A percentile compares a stretch with the other conserved stretches of the same genome.
phyloP scores from a whole-genome alignment of 805 yeast genomes.

The Wickerhamiella sorbophila region DNA sequence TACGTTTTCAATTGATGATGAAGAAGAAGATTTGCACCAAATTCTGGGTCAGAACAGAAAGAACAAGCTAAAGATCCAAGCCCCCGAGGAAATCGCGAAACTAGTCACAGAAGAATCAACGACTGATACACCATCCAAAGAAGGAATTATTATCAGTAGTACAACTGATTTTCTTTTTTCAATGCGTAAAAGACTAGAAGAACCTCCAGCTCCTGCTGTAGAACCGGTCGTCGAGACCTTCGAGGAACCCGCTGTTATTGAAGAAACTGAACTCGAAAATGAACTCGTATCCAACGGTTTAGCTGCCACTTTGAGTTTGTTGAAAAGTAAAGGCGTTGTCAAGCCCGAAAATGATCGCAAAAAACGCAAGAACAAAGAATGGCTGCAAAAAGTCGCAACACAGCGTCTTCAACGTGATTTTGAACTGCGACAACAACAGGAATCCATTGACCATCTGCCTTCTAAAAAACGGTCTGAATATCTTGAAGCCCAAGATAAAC shows the following conservation, averaged over 20 bases:
- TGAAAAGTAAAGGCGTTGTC: conserved; percentile 21
- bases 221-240: no score
- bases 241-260: no score
- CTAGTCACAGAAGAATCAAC: background rate
- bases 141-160: background rate
- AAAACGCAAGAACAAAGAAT: conserved; percentile 10
- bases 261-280: no score
- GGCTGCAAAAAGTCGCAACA: conserved; percentile 14
- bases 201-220: no score
- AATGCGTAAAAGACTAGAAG: no score
- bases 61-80: background rate
- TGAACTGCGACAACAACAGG: background rate
- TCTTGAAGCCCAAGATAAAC: conserved; percentile 18
- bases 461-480: conserved; percentile 23
- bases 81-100: background rate
- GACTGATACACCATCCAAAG: background rate
- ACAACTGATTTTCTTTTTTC: background rate
- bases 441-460: conserved; percentile 9
- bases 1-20: conserved; percentile 11
- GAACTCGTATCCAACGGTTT: conserved; percentile 22
- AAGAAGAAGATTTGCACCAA: conserved; percentile 27
- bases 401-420: conserved; percentile 12
- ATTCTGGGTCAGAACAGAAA: conserved; percentile 13
- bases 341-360: conserved; percentile 14
- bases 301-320: conserved; percentile 26